phyloP scores from a whole-genome alignment of 2,329 filamentous ascomycete genomes.

The Trichoderma lentiforme region DNA sequence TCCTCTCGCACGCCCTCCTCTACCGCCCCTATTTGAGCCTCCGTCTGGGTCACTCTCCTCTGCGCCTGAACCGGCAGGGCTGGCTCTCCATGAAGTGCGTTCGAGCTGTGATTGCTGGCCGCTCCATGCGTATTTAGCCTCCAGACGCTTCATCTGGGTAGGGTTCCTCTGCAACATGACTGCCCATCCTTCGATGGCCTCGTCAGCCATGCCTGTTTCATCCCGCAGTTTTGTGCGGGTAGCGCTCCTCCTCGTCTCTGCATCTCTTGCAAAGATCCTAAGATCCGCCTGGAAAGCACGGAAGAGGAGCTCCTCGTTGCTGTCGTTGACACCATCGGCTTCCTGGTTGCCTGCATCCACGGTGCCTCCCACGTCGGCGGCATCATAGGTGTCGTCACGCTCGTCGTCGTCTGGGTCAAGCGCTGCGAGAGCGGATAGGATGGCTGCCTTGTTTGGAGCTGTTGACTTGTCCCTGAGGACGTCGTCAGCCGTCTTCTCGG shows the following conservation, averaged over 20 bases:
- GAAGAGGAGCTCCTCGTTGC: constrained; percentile 71
- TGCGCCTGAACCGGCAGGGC: constrained; percentile 50
- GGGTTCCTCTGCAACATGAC: constrained; percentile 78
- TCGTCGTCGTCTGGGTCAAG: constrained; percentile 97
- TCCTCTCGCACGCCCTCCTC: constrained; percentile 45
- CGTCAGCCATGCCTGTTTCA: constrained; percentile 86
- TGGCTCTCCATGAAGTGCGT: constrained; percentile 62
- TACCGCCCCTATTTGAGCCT: constrained; percentile 43
- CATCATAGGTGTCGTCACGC: constrained; percentile 93
- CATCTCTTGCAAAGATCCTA: constrained; percentile 67
- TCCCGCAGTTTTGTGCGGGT: constrained; percentile 62
- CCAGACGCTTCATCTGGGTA: constrained; percentile 63
- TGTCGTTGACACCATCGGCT: constrained; percentile 45
- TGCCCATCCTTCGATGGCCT: constrained; percentile 91
- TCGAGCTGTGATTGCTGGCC: constrained; percentile 64
- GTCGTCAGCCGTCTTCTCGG: constrained; percentile 65
- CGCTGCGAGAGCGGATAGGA: constrained; percentile 79
- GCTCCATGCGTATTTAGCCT: constrained; percentile 65
- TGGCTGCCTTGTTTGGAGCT: constrained; percentile 76
- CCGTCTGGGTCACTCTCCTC: constrained; percentile 54
- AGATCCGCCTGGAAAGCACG: constrained; percentile 64
- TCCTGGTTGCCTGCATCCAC: constrained; percentile 67
- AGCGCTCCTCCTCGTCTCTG: constrained; percentile 63
- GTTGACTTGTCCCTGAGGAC: constrained; percentile 62
- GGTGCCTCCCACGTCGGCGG: constrained; percentile 84